phyloP scores from a whole-genome alignment of 176 grass and related monocot genomes.

The Lolium multiflorum region DNA sequence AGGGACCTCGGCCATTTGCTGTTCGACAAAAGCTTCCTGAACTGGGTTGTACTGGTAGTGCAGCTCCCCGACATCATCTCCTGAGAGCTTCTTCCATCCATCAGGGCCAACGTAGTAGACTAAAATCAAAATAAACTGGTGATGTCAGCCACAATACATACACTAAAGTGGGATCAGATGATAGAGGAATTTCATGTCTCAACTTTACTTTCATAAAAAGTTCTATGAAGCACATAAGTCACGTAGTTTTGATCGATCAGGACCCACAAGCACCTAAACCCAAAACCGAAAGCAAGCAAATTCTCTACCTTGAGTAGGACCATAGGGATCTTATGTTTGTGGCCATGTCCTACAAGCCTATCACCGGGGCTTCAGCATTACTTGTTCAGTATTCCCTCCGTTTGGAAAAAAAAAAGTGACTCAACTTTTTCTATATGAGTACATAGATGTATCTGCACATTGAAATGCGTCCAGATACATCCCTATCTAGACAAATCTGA shows the following conservation, averaged over 20 bases:
- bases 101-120: conserved; percentile 86
- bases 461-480: too few relatives aligned
- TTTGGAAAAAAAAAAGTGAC: too few relatives aligned
- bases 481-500: too few relatives aligned
- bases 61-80: conserved; percentile 90
- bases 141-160: neutral
- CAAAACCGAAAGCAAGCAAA: too few relatives aligned
- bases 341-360: neutral
- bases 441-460: too few relatives aligned
- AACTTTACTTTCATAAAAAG: neutral
- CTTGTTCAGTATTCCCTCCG: neutral
- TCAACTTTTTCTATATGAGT: too few relatives aligned
- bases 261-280: too few relatives aligned
- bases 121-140: conserved; percentile 25
- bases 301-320: too few relatives aligned
- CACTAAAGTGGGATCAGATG: neutral
- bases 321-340: too few relatives aligned
- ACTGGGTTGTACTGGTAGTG: conserved; percentile 92
- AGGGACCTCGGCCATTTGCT: conserved; percentile 81
- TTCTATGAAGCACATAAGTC: neutral
- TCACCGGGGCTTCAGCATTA: neutral
- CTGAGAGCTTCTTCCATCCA: conserved; percentile 94
- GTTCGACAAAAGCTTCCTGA: conserved; percentile 60
- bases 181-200: neutral
- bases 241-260: too few relatives aligned